Base-by-base conservation (phyloP, 2,329 filamentous ascomycete species). In the Colletotrichum lindemuthianum region DNA sequence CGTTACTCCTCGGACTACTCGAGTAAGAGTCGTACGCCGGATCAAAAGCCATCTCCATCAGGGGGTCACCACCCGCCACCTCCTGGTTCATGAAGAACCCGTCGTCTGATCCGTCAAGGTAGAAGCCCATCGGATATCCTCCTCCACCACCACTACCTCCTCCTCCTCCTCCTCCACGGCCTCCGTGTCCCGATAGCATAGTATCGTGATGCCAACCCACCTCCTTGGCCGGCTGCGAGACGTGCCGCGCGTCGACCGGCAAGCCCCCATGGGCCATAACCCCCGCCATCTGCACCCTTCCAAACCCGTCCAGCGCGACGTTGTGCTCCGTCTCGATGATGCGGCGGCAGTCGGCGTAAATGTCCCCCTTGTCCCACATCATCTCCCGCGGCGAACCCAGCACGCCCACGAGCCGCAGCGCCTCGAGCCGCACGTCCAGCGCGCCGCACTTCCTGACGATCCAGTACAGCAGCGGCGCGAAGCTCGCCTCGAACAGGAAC, bases 361-460 rank as follows among this genome's bases (percentile, higher is more conserved):
- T 2, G 16, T 56, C 59, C 12, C 24, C 41, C 16, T 41, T 34
- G 4, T 49, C 41, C 58, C 50, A 55, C 1, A 43, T 40, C 10
- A 36, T 34, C 15, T 60, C 58, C 13, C 47, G 49, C 3, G 80
- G 74, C 2, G 57, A 51, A 6, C 44, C 44, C 16, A 60, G 15
- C 10, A 13, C 40, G 2, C 37, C 34, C 2, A 65, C 37, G 7
- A 81, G 71, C 8, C 72, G 69, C 0, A 81, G 71, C 0, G 79
- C 79, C 2, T 76, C 73, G 2, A 78, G 73, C 6, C 79, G 70
- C 2, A 80, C 71, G 10, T 76, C 69, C 0, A 76, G 83, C 61
- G 56, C 47, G 4, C 56, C 47, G 48, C 56, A 59, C 16, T 59
- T 59, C 0, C 39, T 44, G n/a, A 33, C 39, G 8, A 52, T 52